A percentile compares a stretch with the other conserved stretches of the same genome.
Evolutionary conservation across 2,329 filamentous ascomycete genomes (phyloP).

Genomic region (Pseudogymnoascus sp.): DNA sequence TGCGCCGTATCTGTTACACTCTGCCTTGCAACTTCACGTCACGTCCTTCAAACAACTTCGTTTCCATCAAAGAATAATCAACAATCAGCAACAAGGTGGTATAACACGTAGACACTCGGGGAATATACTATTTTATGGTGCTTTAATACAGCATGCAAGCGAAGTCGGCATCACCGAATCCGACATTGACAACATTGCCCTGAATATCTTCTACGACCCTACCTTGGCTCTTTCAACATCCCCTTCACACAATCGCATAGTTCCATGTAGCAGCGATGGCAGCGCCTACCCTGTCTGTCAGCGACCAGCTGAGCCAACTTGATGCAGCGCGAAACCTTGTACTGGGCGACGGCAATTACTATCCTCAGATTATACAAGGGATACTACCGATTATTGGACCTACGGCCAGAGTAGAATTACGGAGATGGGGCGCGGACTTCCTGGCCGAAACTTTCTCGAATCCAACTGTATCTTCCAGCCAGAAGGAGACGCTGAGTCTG

Average conservation of each 20-base stretch:
- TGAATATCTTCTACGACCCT: background rate
- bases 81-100: conserved; percentile 5
- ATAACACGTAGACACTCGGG: background rate
- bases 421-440: conserved; percentile 94
- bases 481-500: conserved; percentile 74
- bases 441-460: conserved; percentile 92
- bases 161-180: background rate
- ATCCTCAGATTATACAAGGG: conserved; percentile 83
- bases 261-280: conserved; percentile 36
- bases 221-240: background rate
- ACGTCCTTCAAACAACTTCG: conserved; percentile 5
- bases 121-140: background rate
- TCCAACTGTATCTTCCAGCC: conserved; percentile 66
- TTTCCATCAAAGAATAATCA: conserved; percentile 5
- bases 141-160: conserved; percentile 6
- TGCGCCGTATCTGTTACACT: background rate
- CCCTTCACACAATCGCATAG: background rate
- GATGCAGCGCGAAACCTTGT: conserved; percentile 86
- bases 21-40: background rate
- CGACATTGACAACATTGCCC: background rate
- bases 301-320: conserved; percentile 78
- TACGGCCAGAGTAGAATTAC: conserved; percentile 66
- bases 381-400: conserved; percentile 86
- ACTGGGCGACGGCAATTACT: conserved; percentile 77
- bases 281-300: conserved; percentile 47